Base-by-base conservation (phyloP, 345 rosid species). In the Brassica cretica region DNA sequence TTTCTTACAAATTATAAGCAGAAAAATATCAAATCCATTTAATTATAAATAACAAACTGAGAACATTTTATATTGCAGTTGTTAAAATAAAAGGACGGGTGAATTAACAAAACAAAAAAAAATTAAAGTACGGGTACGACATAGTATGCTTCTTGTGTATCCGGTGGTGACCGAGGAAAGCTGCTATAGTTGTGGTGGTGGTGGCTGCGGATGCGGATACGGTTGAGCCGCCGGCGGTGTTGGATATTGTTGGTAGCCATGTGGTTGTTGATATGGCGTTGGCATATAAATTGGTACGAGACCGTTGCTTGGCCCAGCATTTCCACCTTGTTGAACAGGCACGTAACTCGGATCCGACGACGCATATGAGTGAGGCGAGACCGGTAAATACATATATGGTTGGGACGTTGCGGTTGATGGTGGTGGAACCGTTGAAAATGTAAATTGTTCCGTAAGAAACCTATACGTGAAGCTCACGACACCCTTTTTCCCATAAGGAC, bases 401-500 rank as follows among this genome's bases (percentile, higher is more conserved):
- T 71, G 76, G 6, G 66, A 12, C 53, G 46, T 24, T 25, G 75
- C 11, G 6, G 41, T 4, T 35, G 44, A 2, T 32, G 16, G 65
- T 39, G 65, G 19, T 24, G 3, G 32, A 25, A 24, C 33, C 15
- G 61, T 56, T 19, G 12, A 56, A 11, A 29, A 59, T 8, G 30
- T 64, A 16, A 71, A 61, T 71, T 78, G 67, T 9, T 78, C 56
- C 1, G 51, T 11, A 59, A 78, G 73, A 46, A 93, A 87, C 81
- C 81, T 89, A 78, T 73, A 93, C 44, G 97, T 84, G 66, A 93
- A 89, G 21, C 39, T 79, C 5, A 93, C 61, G 58, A 76, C 80
- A 24, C 97, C 98, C 77, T 88, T 86, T 75, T 83, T 87, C 19
- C 98, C 98, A 11, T 62, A 62, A 29, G 66, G 39, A 62, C 66